Evolutionary conservation across 208 protist species (phyloP), one percentile per base, ranked within the genome.

Genomic region (Polymyxa betae): DNA sequence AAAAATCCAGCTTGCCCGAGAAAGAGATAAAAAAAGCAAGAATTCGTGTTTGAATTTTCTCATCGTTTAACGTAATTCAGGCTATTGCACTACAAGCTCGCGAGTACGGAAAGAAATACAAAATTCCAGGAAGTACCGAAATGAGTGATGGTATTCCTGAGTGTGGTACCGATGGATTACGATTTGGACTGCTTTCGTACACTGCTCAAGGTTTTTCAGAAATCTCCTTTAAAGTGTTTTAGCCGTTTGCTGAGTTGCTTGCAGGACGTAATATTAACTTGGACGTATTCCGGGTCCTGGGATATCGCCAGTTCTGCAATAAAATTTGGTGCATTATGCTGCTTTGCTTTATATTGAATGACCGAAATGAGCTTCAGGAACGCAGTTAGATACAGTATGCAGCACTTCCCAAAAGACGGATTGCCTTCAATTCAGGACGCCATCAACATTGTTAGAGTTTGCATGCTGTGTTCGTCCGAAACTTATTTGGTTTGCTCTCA

Each of bases 81-180:
- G 72, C 72, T 43, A 38, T 35, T 20, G 72, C 72, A 82, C 12
- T 45, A n/a, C 72, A 89, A 68, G 0, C 12, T 0, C 44, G 20
- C 1, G 32, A 24, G 29, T 44, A 54, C 87, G 44, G 40, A 1
- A 82, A 90, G 32, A 89, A 38, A 43, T 45, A 89, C 16, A 91
- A 92, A 40, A 94, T 96, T 52, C 93, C 93, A 20, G 95, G 98
- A 93, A 99, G 98, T 94, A 99, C 98, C 91, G 96, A 99, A 87
- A 98, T 99, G 91, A 97, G 97, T 38, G 49, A 89, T 10, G 93
- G 93, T 44, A 94, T 96, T 52, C 93, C 93, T 29, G 95, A 98
- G 93, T 99, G 98, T 94, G 99, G 99, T 91, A 98, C 97, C 64
- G 99, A 99, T 93, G 98, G 98, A 32, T 95, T 99, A 0, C 96